Evolutionary conservation across 73 alveolate genomes (phyloP), one percentile per base, ranked within the genome.

Genomic region (Tetrahymena borealis): DNA sequence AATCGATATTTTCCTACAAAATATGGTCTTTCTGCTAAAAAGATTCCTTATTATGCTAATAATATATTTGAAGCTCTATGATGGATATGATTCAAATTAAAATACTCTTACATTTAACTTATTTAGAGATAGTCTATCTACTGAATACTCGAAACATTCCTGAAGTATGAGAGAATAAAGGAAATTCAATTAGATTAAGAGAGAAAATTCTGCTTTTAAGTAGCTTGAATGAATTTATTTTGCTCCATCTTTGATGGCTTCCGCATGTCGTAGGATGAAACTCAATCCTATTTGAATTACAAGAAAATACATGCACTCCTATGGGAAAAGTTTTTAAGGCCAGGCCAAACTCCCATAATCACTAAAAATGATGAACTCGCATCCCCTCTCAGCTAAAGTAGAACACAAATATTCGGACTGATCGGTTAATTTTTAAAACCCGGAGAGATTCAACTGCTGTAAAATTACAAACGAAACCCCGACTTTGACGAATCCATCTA

Each of bases 261-360:
- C 20, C 10, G 85, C 85, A 60, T 60, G 85, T n/a, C 85, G 85
- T 60, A 60, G 85, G 85, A 60, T 20, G 2, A 60, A 60, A 13
- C 85, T 24, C 9, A 60, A 20, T 60, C 85, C 85, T 60, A 60
- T 60, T 28, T 60, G 85, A 60, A 60, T 3, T 24, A 60, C 85
- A 60, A 60, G 85, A 60, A 60, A 60, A 60, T 60, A 6, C 85
- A 60, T 60, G 85, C 85, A 60, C 7, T 0, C 9, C 28, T 20
- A 60, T 60, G 85, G 85, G 85, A 60, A 60, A 60, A 60, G 85
- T 60, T 60, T 60, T 60, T 60, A 60, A 60, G 85, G 85, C 85
- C 28, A 10, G 85, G 85, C 31, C 9, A 60, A 60, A 60, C 85
- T n/a, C 85, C 85, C 85, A 60, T 60, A 60, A 60, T 60, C 85